Conservation (phyloP, 495 filamentous ascomycete genomes). For the Trichocladium uniseriatum region DNA sequence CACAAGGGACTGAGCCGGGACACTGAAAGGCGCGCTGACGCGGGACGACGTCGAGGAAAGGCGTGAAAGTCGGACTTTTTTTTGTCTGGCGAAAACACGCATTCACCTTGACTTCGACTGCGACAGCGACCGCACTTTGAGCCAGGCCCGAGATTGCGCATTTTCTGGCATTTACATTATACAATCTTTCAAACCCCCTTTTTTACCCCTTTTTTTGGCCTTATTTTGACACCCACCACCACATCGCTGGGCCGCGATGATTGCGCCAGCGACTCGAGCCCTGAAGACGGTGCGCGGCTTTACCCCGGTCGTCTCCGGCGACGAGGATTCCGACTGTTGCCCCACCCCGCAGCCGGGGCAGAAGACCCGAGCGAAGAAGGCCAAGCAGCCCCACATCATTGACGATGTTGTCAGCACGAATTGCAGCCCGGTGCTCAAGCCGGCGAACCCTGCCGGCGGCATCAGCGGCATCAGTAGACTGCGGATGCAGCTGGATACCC, state of each 20-base stretch:
- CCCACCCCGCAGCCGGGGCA: slow-evolving; percentile 28
- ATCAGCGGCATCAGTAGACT: slow-evolving; percentile 66
- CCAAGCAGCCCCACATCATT: slow-evolving; percentile 23
- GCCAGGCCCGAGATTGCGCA: neutral
- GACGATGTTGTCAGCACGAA: slow-evolving; percentile 49
- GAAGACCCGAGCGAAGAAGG: slow-evolving; percentile 22
- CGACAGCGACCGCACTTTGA: too few species aligned
- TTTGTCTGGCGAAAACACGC: slow-evolving; percentile 5
- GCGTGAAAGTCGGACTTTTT: slow-evolving; percentile 27
- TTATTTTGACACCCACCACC: neutral
- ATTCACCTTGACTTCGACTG: too few species aligned
- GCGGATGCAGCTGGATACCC: slow-evolving; percentile 59
- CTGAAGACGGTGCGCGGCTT: slow-evolving; percentile 70
- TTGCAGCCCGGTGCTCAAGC: slow-evolving; percentile 53
- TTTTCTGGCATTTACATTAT: slow-evolving; percentile 1
- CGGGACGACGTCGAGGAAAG: slow-evolving; percentile 42
- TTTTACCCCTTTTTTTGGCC: neutral
- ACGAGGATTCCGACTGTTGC: slow-evolving; percentile 72
- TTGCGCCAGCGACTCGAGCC: slow-evolving; percentile 48
- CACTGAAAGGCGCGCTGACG: slow-evolving; percentile 38
- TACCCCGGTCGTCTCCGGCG: slow-evolving; percentile 73
- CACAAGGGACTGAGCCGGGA: slow-evolving; percentile 32
- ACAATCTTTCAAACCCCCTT: neutral
- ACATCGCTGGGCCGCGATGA: slow-evolving; percentile 19
- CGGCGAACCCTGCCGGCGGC: slow-evolving; percentile 41